Conservation (phyloP, 331 rosid genomes). For the Quercus phellos region DNA sequence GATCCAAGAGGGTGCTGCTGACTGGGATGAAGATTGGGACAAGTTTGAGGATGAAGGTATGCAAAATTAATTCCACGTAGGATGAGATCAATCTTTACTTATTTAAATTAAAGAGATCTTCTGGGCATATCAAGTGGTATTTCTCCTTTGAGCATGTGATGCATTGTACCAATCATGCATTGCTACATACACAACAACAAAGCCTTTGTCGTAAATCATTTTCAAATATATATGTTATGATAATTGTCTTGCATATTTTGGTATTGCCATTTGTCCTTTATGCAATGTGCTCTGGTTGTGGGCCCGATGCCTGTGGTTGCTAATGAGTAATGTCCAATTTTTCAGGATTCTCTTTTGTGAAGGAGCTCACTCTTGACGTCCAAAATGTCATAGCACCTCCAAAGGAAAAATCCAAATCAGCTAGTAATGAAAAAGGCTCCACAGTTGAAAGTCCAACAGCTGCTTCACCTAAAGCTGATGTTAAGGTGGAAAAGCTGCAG, state of each 20-base stretch:
- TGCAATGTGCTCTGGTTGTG: neutral
- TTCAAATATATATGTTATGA: neutral
- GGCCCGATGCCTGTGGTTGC: neutral
- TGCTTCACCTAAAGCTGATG: conserved; percentile 47
- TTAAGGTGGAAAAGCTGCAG: conserved; percentile 47
- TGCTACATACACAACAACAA: neutral
- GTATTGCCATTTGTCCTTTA: neutral
- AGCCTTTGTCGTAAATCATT: neutral
- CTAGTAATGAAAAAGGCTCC: conserved; percentile 32
- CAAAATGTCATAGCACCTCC: conserved; percentile 70
- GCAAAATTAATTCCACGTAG: conserved; percentile 13
- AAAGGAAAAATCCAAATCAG: conserved; percentile 47
- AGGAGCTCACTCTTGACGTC: conserved; percentile 89
- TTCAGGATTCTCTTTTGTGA: conserved; percentile 77
- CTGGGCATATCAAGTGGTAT: neutral
- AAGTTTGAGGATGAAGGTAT: conserved; percentile 92
- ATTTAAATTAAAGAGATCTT: neutral
- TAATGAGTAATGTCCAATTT: conserved; percentile 18
- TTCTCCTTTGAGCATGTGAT: conserved; percentile 7
- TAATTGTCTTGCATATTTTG: neutral
- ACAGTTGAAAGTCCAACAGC: conserved; percentile 42
- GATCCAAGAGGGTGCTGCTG: conserved; percentile 87
- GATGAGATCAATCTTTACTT: conserved; percentile 9
- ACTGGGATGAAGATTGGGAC: conserved; percentile 98
- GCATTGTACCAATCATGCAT: conserved; percentile 3